A percentile compares a stretch with the other conserved stretches of the same genome.
Conservation (phyloP, 257 asterid genomes). For the Salvia splendens region DNA sequence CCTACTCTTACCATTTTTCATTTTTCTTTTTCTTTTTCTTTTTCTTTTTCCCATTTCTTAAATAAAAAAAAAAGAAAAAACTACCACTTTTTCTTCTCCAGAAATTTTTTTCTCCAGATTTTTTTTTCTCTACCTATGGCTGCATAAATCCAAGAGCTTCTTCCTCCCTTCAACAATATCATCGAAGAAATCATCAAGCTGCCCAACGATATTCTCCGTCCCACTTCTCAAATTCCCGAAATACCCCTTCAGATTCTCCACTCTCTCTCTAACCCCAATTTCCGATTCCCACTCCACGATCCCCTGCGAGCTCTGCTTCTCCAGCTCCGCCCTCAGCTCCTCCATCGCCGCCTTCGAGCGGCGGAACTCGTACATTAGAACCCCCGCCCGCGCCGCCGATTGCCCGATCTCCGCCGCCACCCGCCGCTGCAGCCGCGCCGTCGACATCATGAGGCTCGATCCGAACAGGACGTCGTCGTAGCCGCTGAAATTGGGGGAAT, state of each 20-base stretch:
- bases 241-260: conserved; percentile 62
- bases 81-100: not conserved
- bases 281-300: conserved; percentile 67
- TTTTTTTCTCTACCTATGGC: conserved; percentile 63
- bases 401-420: conserved; percentile 58
- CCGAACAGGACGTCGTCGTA: conserved; percentile 67
- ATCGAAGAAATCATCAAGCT: conserved; percentile 91
- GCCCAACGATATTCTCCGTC: conserved; percentile 68
- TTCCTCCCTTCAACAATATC: conserved; percentile 95
- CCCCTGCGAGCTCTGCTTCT: conserved; percentile 60
- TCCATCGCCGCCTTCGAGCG: conserved; percentile 69
- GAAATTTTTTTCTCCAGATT: no score
- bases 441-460: conserved; percentile 73
- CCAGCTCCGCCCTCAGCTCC: conserved; percentile 75
- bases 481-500: conserved; percentile 40
- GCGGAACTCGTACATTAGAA: conserved; percentile 65
- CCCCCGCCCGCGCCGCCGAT: conserved; percentile 50
- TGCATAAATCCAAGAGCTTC: conserved; percentile 86
- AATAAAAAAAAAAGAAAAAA: not conserved
- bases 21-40: not conserved
- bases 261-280: conserved; percentile 63
- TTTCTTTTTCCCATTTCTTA: conserved; percentile 30
- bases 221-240: conserved; percentile 71
- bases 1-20: conserved; percentile 35
- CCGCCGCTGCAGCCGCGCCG: conserved; percentile 69